Base-by-base conservation (phyloP, 2,329 filamentous ascomycete genomes). In the Talaromyces sp. region DNA sequence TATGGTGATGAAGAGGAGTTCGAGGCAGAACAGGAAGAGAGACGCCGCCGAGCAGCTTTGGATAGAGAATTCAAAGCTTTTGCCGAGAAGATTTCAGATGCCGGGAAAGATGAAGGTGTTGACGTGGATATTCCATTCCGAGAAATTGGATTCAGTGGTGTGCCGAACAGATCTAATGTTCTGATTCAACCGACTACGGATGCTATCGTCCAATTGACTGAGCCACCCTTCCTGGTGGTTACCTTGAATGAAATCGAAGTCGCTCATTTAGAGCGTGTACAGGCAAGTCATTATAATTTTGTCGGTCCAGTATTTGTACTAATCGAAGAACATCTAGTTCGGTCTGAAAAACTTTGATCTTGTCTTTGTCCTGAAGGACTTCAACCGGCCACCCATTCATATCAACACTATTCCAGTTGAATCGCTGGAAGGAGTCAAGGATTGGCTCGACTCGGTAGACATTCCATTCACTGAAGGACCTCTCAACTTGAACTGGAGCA, bases 1-100 rank as follows among this genome's bases (percentile, higher is more conserved):
- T 98, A 96, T 74, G 95, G 95, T 50, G 95, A 99, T 69, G 96
- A 99, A 77, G 95, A 99, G 74, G 95, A 99, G 77, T 99, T 99
- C 68, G 95, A 99, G 78, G 93, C 94, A 49, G 95, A 99, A 77
- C 95, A 99, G 78, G 95, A 99, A 78, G 95, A 99, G 79, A 89
- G 96, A 71, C 87, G 94, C 70, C 89, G 94, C 65, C 87, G 95
- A 70, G 90, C 91, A n/a, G 92, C 94, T 68, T 88, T 99, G 60
- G 95, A 99, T 79, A 90, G 94, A 65, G 88, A 97, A 70, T 99
- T 99, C 86, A 96, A 97, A 80, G 89, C 87, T 68, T 99, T 98
- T 73, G 92, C 94, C 2, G 93, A 98, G 80, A 98, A 97, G 85
- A 96, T 99, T 76, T 92, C 94, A 3, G 94, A 98, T 74, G 94